Evolutionary conservation across 257 asterid genomes (phyloP).

Genomic region (Cruciata laevipes): DNA sequence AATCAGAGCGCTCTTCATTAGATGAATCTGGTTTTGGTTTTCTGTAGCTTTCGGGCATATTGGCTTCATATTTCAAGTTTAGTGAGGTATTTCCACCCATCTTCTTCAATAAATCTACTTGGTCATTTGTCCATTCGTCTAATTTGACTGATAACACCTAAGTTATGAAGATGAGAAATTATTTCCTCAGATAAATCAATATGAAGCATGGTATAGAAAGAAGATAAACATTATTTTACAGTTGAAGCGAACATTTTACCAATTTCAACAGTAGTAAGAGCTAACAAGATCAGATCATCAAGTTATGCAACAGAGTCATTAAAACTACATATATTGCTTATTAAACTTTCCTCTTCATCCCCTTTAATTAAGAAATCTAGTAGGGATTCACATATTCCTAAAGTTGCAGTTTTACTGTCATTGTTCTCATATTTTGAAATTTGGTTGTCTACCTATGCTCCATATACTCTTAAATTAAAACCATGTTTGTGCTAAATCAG

Average conservation of each 20-base stretch:
- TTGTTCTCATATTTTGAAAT: too few relatives aligned
- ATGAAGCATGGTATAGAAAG: background rate
- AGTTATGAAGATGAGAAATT: background rate
- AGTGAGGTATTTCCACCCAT: slow-evolving; percentile 74
- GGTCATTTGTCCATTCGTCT: slow-evolving; percentile 90
- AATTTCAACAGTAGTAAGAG: background rate
- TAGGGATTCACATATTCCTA: too few relatives aligned
- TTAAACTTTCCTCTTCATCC: too few relatives aligned
- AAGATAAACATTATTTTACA: background rate
- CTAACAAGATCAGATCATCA: background rate
- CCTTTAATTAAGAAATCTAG: too few relatives aligned
- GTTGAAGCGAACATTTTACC: background rate
- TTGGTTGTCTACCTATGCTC: too few relatives aligned
- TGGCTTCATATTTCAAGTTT: slow-evolving; percentile 69
- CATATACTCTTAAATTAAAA: too few relatives aligned
- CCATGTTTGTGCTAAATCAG: too few relatives aligned
- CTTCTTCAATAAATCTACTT: slow-evolving; percentile 61
- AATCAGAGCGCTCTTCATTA: slow-evolving; percentile 72
- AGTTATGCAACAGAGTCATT: too few relatives aligned
- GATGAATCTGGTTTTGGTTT: slow-evolving; percentile 69
- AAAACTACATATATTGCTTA: too few relatives aligned
- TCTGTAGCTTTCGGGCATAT: slow-evolving; percentile 44
- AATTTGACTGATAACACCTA: slow-evolving; percentile 78
- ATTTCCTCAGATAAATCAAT: background rate
- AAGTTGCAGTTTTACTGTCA: too few relatives aligned